Evolutionary conservation across 768 basidiomycete species (phyloP).

Genomic region (Leucocoprinus birnbaumii): DNA sequence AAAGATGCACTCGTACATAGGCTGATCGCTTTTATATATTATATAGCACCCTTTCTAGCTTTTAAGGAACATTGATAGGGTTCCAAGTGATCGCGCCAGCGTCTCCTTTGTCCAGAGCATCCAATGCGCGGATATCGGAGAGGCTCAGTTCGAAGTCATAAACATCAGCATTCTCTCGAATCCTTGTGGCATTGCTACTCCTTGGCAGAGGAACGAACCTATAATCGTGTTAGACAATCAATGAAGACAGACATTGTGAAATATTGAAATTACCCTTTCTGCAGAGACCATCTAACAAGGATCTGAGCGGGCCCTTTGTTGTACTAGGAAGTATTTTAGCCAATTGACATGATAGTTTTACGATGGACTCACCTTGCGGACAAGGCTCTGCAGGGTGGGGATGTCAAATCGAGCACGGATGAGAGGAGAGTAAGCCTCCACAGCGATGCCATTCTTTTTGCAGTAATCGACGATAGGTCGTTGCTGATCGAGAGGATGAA

Average conservation of each 20-base stretch:
- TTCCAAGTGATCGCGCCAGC: conserved; percentile 83
- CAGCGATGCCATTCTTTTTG: conserved; percentile 49
- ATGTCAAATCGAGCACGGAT: conserved; percentile 58
- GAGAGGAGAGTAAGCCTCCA: conserved; percentile 78
- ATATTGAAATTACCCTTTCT: conserved; percentile 58
- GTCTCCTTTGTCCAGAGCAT: conserved; percentile 70
- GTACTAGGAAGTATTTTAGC: conserved; percentile 33
- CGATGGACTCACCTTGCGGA: conserved; percentile 48
- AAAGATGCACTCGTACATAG: too few relatives aligned
- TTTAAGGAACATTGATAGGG: conserved; percentile 57
- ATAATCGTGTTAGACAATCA: conserved; percentile 1
- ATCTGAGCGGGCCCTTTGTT: conserved; percentile 74
- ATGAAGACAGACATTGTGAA: not conserved
- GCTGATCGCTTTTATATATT: too few relatives aligned
- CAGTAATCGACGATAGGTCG: conserved; percentile 76
- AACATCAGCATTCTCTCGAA: conserved; percentile 68
- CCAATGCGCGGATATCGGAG: conserved; percentile 65
- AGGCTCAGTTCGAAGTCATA: conserved; percentile 70
- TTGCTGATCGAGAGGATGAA: conserved; percentile 82
- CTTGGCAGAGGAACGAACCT: conserved; percentile 86
- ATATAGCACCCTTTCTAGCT: not conserved
- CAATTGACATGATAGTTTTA: not conserved
- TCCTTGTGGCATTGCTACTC: conserved; percentile 66
- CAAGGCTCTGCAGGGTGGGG: conserved; percentile 47
- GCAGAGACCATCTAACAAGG: conserved; percentile 87